phyloP scores from a whole-genome alignment of 495 filamentous ascomycete genomes.

The Symbiotaphrina buchneri region DNA sequence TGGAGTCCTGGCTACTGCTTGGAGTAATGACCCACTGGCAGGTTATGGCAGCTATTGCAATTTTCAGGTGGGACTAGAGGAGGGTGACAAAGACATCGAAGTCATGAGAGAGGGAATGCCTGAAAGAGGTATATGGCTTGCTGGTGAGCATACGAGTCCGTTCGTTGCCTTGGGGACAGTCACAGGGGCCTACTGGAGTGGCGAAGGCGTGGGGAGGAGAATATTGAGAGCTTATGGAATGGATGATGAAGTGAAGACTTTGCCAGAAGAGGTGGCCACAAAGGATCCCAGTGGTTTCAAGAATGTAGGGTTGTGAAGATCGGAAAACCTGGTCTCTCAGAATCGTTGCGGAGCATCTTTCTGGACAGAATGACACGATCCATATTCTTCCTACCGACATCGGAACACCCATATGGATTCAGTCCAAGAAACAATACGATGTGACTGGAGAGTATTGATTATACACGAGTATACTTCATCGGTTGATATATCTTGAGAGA shows the following conservation, averaged over 20 bases:
- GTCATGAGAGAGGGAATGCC: slow-evolving; percentile 46
- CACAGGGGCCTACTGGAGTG: slow-evolving; percentile 84
- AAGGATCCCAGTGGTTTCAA: not conserved
- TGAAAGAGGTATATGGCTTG: slow-evolving; percentile 62
- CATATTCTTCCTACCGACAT: no score
- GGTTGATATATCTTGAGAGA: no score
- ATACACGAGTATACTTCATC: no score
- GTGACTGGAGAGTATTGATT: no score
- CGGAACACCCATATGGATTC: no score
- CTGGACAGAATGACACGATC: no score
- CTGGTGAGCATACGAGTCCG: slow-evolving; percentile 84
- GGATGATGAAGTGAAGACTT: no score
- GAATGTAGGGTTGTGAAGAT: not conserved
- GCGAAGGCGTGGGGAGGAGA: slow-evolving; percentile 51
- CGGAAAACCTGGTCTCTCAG: not conserved
- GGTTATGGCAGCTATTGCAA: slow-evolving; percentile 84
- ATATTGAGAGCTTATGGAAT: slow-evolving; percentile 21
- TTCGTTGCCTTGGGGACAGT: slow-evolving; percentile 74
- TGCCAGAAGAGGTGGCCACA: not conserved
- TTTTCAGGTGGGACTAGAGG: slow-evolving; percentile 55
- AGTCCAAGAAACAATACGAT: no score
- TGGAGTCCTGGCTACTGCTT: slow-evolving; percentile 46
- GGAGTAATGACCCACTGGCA: slow-evolving; percentile 62
- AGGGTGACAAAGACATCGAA: slow-evolving; percentile 54
- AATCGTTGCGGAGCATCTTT: no score